These are phyloP conservation scores for slime mould (Dictyostelium discoideum) DNA, from an alignment of 78 protist species.

Conservation along the genomic window DNA sequence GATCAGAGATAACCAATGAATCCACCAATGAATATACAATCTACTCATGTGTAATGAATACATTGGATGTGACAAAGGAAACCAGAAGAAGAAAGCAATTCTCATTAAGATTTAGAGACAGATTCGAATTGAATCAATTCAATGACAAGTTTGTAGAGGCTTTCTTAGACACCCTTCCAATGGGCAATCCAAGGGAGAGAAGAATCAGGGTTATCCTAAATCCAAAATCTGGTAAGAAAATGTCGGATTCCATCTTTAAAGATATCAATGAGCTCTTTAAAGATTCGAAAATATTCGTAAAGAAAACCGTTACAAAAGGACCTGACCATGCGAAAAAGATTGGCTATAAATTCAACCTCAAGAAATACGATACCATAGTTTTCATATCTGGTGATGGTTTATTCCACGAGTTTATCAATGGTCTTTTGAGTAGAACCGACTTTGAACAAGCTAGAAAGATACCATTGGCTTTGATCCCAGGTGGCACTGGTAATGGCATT, in stretches of 20 bases:
- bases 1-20: not conserved
- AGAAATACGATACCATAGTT: conserved; percentile 64
- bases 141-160: not conserved
- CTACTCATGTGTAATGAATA: conserved; percentile 11
- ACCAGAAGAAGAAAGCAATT: conserved; percentile 12
- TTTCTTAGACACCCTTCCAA: not conserved
- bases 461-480: conserved; percentile 36
- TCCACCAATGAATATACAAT: not conserved
- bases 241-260: conserved; percentile 32
- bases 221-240: conserved; percentile 63
- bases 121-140: not conserved
- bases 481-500: conserved; percentile 75
- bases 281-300: conserved; percentile 30
- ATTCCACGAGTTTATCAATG: conserved; percentile 74
- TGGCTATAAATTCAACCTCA: conserved; percentile 33
- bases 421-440: conserved; percentile 43
- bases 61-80: not conserved
- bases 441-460: conserved; percentile 43
- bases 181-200: conserved; percentile 44
- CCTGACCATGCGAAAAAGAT: conserved; percentile 70
- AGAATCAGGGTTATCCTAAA: conserved; percentile 49
- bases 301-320: conserved; percentile 70
- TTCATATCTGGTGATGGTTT: conserved; percentile 75
- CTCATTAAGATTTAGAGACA: not conserved
- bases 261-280: conserved; percentile 20